Conservation (phyloP, 1,284 basidiomycete species). For the Trichosporon coremiiforme region DNA sequence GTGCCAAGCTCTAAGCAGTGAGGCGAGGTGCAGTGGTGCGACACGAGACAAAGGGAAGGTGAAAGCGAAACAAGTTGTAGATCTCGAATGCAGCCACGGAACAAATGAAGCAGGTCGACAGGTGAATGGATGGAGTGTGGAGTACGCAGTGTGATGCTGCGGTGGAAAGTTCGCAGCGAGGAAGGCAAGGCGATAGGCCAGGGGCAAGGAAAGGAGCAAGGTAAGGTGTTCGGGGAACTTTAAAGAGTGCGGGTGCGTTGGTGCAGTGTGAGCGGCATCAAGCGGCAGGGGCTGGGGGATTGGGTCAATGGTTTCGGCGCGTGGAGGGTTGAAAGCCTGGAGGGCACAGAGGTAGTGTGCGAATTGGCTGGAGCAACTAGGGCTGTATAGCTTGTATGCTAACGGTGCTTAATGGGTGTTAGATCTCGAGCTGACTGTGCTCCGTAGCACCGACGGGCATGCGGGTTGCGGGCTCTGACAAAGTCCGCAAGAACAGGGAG, state of each 20-base stretch:
- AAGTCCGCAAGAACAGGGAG: no score
- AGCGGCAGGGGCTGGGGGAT: neutral
- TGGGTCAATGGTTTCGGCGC: neutral
- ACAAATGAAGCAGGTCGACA: neutral
- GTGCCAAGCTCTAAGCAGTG: constrained; percentile 25
- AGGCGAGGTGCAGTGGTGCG: neutral
- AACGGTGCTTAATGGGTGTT: neutral
- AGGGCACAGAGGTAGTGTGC: neutral
- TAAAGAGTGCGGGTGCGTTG: neutral
- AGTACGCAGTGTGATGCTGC: neutral
- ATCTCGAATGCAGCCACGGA: neutral
- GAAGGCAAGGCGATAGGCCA: neutral
- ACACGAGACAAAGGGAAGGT: neutral
- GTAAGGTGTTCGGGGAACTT: neutral
- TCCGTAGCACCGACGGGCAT: neutral
- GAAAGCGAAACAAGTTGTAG: neutral
- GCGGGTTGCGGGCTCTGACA: no score
- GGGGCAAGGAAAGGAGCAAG: neutral
- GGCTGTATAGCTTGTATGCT: neutral
- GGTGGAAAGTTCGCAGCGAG: neutral
- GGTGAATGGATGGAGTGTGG: neutral
- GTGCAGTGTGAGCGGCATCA: neutral
- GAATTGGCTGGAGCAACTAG: neutral
- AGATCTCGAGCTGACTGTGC: neutral
- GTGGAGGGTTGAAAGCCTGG: neutral